phyloP scores from a whole-genome alignment of 2,329 filamentous ascomycete species.

The Seiridium unicorne region DNA sequence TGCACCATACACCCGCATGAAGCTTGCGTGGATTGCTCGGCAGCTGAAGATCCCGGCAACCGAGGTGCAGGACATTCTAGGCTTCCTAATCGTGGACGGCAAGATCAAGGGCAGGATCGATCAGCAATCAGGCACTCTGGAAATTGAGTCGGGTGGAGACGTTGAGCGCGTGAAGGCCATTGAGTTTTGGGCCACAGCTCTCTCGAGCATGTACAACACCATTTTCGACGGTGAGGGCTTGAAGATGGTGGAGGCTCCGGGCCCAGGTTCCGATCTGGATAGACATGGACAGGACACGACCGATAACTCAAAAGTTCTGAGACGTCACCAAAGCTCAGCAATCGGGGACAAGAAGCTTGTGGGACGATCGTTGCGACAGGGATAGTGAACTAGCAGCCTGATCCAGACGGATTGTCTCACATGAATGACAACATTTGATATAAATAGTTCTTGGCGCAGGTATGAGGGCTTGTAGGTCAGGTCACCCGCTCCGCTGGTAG shows the following conservation, averaged over 20 bases:
- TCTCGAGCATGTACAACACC: slow-evolving; percentile 66
- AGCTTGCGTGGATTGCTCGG: slow-evolving; percentile 80
- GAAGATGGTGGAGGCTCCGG: slow-evolving; percentile 12
- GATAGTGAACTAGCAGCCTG: too few species aligned
- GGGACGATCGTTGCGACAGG: too few species aligned
- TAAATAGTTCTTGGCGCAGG: too few species aligned
- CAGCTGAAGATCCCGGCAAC: slow-evolving; percentile 84
- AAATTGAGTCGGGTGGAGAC: slow-evolving; percentile 74
- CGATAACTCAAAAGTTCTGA: too few species aligned
- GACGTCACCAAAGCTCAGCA: too few species aligned
- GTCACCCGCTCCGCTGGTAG: too few species aligned
- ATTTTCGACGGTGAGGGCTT: slow-evolving; percentile 81
- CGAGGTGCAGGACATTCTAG: slow-evolving; percentile 94
- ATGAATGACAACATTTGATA: too few species aligned
- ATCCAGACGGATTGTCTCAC: too few species aligned
- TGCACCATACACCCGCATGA: slow-evolving; percentile 92
- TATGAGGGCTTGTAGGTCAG: too few species aligned
- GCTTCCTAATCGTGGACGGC: slow-evolving; percentile 88
- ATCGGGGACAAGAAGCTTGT: too few species aligned
- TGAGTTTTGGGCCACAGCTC: slow-evolving; percentile 67
- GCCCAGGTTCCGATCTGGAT: background rate
- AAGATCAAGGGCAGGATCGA: slow-evolving; percentile 87
- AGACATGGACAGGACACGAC: background rate
- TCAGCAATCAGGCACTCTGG: slow-evolving; percentile 79
- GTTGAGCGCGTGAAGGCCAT: slow-evolving; percentile 72